Conservation (phyloP, 2,329 filamentous ascomycete genomes). For the Dissoconium aciculare region DNA sequence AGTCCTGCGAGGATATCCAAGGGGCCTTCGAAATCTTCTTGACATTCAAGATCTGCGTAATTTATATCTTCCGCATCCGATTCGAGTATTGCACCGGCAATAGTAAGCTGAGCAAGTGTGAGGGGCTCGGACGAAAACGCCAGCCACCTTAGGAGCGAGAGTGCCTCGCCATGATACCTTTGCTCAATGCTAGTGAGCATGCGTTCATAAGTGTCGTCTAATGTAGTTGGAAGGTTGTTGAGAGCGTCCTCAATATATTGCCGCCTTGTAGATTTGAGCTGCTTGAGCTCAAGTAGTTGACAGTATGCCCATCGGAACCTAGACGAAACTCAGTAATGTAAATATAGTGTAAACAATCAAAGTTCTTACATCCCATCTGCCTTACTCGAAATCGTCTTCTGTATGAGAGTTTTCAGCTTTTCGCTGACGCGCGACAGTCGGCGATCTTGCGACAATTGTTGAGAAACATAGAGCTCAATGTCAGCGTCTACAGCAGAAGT, state of each 20-base stretch:
- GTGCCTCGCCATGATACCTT: slow-evolving; percentile 5
- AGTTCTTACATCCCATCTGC: slow-evolving; percentile 15
- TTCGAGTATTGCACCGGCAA: slow-evolving; percentile 6
- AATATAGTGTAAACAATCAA: not conserved
- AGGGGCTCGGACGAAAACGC: slow-evolving; percentile 9
- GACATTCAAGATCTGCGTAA: slow-evolving; percentile 6
- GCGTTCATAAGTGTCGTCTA: slow-evolving; percentile 13
- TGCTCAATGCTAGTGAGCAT: slow-evolving; percentile 9
- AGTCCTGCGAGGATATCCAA: slow-evolving; percentile 7
- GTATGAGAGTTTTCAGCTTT: slow-evolving; percentile 7
- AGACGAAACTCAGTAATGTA: not conserved
- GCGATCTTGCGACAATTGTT: slow-evolving; percentile 6
- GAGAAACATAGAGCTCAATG: slow-evolving; percentile 8
- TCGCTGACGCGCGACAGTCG: slow-evolving; percentile 2
- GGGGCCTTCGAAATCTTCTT: slow-evolving; percentile 5
- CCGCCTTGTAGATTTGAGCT: slow-evolving; percentile 7
- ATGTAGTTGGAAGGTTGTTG: slow-evolving; percentile 5
- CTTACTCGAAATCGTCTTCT: slow-evolving; percentile 7
- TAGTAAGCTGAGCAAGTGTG: slow-evolving; percentile 10
- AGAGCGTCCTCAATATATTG: slow-evolving; percentile 8
- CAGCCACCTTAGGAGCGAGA: slow-evolving; percentile 10
- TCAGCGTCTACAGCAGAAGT: slow-evolving; percentile 7
- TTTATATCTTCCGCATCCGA: slow-evolving; percentile 4
- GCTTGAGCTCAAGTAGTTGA: slow-evolving; percentile 9
- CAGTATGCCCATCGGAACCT: slow-evolving; percentile 11